A percentile compares a stretch with the other conserved stretches of the same genome.
Conservation (phyloP, 345 rosid species). For the Melaleuca quinquenervia region DNA sequence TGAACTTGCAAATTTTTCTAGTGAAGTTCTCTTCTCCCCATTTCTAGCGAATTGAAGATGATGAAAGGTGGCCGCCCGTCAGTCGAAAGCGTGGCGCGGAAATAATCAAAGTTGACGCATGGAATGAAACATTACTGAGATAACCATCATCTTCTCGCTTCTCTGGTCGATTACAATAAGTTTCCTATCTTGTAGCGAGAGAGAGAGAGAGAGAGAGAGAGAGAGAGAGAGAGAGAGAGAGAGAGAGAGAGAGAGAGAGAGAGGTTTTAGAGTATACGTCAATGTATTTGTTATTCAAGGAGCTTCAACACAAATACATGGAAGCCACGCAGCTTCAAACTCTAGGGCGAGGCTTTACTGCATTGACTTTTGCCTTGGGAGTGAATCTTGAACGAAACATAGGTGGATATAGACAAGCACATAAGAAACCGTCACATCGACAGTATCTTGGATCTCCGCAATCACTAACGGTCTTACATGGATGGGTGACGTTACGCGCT, state of each 20-base stretch:
- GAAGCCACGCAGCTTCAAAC: not conserved
- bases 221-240: not conserved
- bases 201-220: not conserved
- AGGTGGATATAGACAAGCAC: not conserved
- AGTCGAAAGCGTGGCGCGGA: not conserved
- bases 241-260: not conserved
- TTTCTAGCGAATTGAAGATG: not conserved
- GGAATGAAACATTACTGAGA: not conserved
- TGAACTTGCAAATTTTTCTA: not conserved
- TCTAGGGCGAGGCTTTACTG: not conserved
- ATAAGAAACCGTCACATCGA: not conserved
- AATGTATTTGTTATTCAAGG: not conserved
- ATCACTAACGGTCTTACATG: not conserved
- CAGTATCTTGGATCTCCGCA: not conserved
- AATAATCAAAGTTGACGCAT: not conserved
- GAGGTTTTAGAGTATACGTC: not conserved
- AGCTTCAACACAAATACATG: not conserved
- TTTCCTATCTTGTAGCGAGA: no score
- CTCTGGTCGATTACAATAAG: not conserved
- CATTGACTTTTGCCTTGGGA: not conserved
- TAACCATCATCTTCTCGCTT: not conserved
- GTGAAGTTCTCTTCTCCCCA: not conserved
- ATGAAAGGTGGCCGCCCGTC: not conserved
- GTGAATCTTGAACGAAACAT: not conserved
- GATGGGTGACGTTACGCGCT: not conserved